These are phyloP conservation scores for Plectosphaerella plurivora DNA, from an alignment of 2,329 filamentous ascomycete genomes.

Conservation along the genomic window DNA sequence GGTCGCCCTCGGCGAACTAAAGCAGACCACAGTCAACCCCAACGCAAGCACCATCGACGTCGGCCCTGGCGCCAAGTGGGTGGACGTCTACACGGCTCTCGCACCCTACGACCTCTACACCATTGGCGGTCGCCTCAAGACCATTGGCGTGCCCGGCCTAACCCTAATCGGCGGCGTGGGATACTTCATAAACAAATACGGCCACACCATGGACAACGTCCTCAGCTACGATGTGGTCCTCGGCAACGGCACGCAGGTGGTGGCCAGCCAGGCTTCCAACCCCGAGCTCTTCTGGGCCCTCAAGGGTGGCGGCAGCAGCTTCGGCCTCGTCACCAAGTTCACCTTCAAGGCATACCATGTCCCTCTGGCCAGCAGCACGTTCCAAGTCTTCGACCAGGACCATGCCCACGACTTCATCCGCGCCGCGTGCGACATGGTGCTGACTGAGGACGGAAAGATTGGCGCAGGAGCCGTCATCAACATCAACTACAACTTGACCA, in stretches of 20 bases:
- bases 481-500: slow-evolving; percentile 22
- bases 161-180: slow-evolving; percentile 21
- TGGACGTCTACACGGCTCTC: slow-evolving; percentile 18
- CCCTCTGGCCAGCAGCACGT: slow-evolving; percentile 23
- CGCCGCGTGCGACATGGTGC: slow-evolving; percentile 19
- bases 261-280: slow-evolving; percentile 15
- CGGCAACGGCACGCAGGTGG: slow-evolving; percentile 16
- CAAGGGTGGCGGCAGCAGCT: slow-evolving; percentile 20
- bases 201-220: slow-evolving; percentile 19
- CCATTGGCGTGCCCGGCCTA: slow-evolving; percentile 22
- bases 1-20: slow-evolving; percentile 13
- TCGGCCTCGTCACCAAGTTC: slow-evolving; percentile 16
- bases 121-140: slow-evolving; percentile 22
- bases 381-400: slow-evolving; percentile 23
- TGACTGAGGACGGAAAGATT: slow-evolving; percentile 16
- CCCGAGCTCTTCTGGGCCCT: slow-evolving; percentile 23
- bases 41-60: slow-evolving; percentile 11
- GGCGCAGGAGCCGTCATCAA: slow-evolving; percentile 26
- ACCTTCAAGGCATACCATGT: slow-evolving; percentile 16
- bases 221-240: slow-evolving; percentile 20
- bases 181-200: slow-evolving; percentile 20
- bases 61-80: slow-evolving; percentile 18
- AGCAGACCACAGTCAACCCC: slow-evolving; percentile 7
- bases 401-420: slow-evolving; percentile 17
- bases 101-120: slow-evolving; percentile 15